Conservation (phyloP, 805 yeast species). For the Groenewaldozyma salmanticensis region DNA sequence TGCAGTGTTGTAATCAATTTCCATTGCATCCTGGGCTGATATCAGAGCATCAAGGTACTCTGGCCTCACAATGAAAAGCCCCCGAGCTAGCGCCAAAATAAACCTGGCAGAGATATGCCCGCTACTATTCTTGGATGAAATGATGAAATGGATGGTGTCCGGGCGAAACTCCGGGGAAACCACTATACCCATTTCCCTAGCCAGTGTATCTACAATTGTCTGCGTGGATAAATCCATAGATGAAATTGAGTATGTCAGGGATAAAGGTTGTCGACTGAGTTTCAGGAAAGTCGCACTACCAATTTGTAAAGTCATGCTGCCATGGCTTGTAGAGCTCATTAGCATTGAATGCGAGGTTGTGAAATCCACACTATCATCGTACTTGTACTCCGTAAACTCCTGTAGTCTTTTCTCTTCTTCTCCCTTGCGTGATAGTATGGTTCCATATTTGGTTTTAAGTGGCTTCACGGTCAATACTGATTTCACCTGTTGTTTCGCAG, state of each 20-base stretch:
- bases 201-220: conserved; percentile 12
- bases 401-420: too few relatives aligned
- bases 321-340: not conserved
- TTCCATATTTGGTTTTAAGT: not conserved
- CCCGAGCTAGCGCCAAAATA: conserved; percentile 26
- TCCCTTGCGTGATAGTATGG: not conserved
- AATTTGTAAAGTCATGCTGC: conserved; percentile 7
- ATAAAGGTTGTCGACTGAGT: too few relatives aligned
- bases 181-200: conserved; percentile 24
- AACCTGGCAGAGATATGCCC: not conserved
- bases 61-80: conserved; percentile 24
- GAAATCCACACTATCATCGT: too few relatives aligned
- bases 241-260: conserved; percentile 20
- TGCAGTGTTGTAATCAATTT: conserved; percentile 15
- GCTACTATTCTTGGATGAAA: not conserved
- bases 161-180: conserved; percentile 16
- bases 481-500: not conserved
- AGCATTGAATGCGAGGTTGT: too few relatives aligned
- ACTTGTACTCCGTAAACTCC: too few relatives aligned
- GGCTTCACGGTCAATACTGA: not conserved
- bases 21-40: conserved; percentile 9
- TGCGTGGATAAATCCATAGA: conserved; percentile 2
- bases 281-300: too few relatives aligned
- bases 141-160: conserved; percentile 22
- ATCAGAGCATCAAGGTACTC: conserved; percentile 19